These are phyloP conservation scores for Starmerella stellata DNA, from an alignment of 805 yeast genomes.

Conservation along the genomic window DNA sequence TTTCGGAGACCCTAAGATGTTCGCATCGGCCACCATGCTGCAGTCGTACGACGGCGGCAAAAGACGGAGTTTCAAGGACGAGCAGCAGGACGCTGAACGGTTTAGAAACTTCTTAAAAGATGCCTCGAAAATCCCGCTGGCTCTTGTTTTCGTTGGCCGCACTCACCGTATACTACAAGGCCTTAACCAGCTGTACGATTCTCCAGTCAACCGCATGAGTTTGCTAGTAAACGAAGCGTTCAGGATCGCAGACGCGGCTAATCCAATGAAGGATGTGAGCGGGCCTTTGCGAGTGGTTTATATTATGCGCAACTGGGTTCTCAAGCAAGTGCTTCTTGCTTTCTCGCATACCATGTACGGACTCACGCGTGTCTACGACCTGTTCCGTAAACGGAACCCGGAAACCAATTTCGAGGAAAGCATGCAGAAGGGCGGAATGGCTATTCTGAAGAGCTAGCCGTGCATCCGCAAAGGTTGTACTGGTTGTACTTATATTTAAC, in stretches of 20 bases:
- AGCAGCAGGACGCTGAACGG: slow-evolving; percentile 29
- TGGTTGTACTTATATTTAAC: no score
- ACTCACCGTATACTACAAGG: slow-evolving; percentile 62
- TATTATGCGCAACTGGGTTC: slow-evolving; percentile 5
- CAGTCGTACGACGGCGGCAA: slow-evolving; percentile 26
- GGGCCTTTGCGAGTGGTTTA: slow-evolving; percentile 1
- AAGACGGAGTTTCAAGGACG: slow-evolving; percentile 29
- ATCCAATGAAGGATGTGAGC: slow-evolving; percentile 2
- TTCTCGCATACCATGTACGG: slow-evolving; percentile 7
- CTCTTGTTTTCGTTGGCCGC: slow-evolving; percentile 45
- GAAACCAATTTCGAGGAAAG: slow-evolving; percentile 11
- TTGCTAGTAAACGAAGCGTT: slow-evolving; percentile 41
- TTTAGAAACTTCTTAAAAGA: slow-evolving; percentile 42
- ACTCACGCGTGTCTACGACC: slow-evolving; percentile 2
- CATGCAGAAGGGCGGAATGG: slow-evolving; percentile 8
- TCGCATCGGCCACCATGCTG: slow-evolving; percentile 39
- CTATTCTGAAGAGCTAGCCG: slow-evolving; percentile 2
- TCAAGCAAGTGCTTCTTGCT: slow-evolving; percentile 9
- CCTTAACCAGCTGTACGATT: slow-evolving; percentile 43
- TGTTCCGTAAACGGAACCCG: slow-evolving; percentile 10
- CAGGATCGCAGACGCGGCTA: slow-evolving; percentile 1
- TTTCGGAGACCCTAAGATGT: slow-evolving; percentile 41
- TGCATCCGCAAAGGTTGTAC: no score
- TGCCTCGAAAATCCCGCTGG: slow-evolving; percentile 47
- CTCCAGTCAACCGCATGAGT: slow-evolving; percentile 59